Evolutionary conservation across 2,329 filamentous ascomycete genomes (phyloP).

Genomic region (Trichoderma sp.): DNA sequence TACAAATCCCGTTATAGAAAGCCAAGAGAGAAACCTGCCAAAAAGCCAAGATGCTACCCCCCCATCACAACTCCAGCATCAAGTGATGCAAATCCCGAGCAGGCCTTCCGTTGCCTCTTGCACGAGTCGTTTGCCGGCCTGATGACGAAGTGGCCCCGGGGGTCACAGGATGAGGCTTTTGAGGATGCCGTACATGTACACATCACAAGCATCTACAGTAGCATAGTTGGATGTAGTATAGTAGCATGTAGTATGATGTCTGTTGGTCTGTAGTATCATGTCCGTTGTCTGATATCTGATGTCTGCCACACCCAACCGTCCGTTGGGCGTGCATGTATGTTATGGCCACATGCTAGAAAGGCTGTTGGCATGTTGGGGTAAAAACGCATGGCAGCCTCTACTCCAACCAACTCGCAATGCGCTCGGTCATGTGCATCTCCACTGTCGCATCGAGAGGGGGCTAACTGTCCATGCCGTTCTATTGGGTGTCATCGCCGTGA

Average conservation of each 20-base stretch:
- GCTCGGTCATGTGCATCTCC: slow-evolving; percentile 1
- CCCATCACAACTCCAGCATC: background rate
- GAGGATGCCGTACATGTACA: background rate
- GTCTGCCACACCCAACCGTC: background rate
- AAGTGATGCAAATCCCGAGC: background rate
- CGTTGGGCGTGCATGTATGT: background rate
- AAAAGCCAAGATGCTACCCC: background rate
- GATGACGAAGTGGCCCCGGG: background rate
- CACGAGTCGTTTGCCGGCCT: background rate
- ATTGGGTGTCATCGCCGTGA: background rate
- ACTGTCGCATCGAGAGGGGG: background rate
- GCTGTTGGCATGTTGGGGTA: background rate
- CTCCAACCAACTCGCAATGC: background rate
- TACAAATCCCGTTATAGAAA: too few relatives aligned
- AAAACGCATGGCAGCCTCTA: background rate
- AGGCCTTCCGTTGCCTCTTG: background rate
- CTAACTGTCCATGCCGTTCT: background rate
- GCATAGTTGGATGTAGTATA: too few relatives aligned
- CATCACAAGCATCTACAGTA: background rate
- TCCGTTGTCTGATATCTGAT: too few relatives aligned
- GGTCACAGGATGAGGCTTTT: slow-evolving; percentile 7
- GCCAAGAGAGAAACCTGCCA: too few relatives aligned
- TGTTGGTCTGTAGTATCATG: too few relatives aligned
- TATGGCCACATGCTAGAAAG: background rate
- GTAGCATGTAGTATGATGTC: background rate